Evolutionary conservation across 129 eudicot genomes (phyloP).

Genomic region (Flaveria sonorensis): DNA sequence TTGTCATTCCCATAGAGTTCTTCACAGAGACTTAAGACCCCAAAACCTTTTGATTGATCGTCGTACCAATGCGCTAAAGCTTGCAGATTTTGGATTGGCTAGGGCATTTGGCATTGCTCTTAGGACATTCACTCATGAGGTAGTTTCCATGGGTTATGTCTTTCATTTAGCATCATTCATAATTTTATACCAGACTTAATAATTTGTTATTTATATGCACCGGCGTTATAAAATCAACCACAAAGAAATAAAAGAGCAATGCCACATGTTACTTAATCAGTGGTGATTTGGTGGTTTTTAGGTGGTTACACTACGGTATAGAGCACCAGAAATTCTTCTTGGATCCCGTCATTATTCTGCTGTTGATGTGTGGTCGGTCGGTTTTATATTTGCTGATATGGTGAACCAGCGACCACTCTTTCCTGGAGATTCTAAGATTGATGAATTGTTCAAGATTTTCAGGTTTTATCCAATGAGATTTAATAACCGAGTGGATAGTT

Average conservation of each 20-base stretch:
- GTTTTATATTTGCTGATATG: too few relatives aligned
- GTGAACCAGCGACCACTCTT: too few relatives aligned
- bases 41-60: constrained; percentile 93
- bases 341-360: not conserved
- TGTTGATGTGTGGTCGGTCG: too few relatives aligned
- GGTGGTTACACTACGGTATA: too few relatives aligned
- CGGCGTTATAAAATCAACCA: not conserved
- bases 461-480: too few relatives aligned
- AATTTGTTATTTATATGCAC: not conserved
- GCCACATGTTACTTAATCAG: not conserved
- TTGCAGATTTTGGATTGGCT: constrained; percentile 95
- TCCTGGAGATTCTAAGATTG: too few relatives aligned
- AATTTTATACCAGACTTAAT: not conserved
- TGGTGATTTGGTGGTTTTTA: not conserved
- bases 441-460: too few relatives aligned
- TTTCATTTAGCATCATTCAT: not conserved
- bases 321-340: not conserved
- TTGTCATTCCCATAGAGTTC: constrained; percentile 93
- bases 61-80: constrained; percentile 83
- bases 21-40: constrained; percentile 91
- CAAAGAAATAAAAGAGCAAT: not conserved
- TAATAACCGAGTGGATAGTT: too few relatives aligned
- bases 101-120: constrained; percentile 93
- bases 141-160: constrained; percentile 17
- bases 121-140: constrained; percentile 92